phyloP scores from a whole-genome alignment of 2,329 filamentous ascomycete genomes.

The Orbilia ellipsospora region DNA sequence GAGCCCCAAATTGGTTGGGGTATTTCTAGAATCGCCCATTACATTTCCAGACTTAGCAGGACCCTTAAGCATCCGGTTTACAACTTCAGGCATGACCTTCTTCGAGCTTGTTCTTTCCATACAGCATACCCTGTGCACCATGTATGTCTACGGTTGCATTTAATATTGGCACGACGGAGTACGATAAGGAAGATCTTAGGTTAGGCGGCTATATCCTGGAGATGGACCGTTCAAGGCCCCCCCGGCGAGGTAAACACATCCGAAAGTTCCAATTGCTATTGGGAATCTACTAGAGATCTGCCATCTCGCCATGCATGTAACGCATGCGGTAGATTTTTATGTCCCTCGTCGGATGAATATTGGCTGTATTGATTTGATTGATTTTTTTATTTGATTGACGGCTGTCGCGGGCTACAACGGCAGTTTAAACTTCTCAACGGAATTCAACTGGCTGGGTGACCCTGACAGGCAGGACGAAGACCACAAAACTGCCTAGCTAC shows the following conservation, averaged over 20 bases:
- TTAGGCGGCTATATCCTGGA: conserved; percentile 22
- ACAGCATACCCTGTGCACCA: too few relatives aligned
- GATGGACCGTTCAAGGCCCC: not conserved
- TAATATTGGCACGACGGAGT: not conserved
- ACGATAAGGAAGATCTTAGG: conserved; percentile 12
- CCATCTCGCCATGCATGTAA: conserved; percentile 28
- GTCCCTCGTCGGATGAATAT: conserved; percentile 32
- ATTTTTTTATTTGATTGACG: not conserved
- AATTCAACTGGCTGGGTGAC: not conserved
- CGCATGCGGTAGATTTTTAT: conserved; percentile 18
- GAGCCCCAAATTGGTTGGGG: not conserved
- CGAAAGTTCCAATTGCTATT: conserved; percentile 45
- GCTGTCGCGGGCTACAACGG: conserved; percentile 8
- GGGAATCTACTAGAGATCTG: conserved; percentile 32
- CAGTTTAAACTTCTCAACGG: not conserved
- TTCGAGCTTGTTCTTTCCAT: too few relatives aligned
- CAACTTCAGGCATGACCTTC: too few relatives aligned
- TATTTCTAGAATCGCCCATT: conserved; percentile 12
- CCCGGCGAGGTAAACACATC: conserved; percentile 16
- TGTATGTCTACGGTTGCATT: too few relatives aligned
- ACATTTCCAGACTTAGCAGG: conserved; percentile 29
- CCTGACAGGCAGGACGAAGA: conserved; percentile 5
- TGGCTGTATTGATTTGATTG: too few relatives aligned
- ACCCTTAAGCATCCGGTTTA: conserved; percentile 20
- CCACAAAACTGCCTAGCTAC: not conserved